Evolutionary conservation across 2,329 filamentous ascomycete species (phyloP), one percentile per base, ranked within the genome.

Genomic region (Verticillium klebahnii): DNA sequence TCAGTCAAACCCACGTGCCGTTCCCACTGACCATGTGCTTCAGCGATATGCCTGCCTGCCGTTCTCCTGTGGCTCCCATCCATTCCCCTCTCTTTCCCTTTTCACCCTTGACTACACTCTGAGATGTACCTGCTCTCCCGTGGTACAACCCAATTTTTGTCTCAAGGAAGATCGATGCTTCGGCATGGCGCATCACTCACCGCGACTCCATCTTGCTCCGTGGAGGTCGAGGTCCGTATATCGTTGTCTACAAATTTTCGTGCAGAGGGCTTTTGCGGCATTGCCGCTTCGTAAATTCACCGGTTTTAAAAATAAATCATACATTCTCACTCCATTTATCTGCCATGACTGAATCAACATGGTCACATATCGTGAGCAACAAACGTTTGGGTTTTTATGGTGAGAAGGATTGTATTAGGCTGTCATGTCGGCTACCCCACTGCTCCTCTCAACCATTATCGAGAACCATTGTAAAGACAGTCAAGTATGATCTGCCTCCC

Each of bases 61-160:
- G 12, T 40, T 5, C 37, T 12, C 6, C 17, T n/a, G 15, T 52
- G n/a, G 45, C n/a, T 14, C 34, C 34, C 34, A 36, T 36, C 4
- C 45, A 23, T 25, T n/a, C 19, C 19, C 25, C 8, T 19, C 45
- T 8, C 19, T 14, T 11, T 4, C 45, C 19, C 45, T 25, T 8
- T 23, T 6, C 55, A 61, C 60, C 61, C 58, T 62, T 58, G 58
- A 59, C 61, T 60, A 54, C 61, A 60, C 61, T 60, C 61, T 60
- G 61, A 57, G 52, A 57, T 60, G 15, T 54, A 39, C 58, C 61
- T 56, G 54, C 58, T 57, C 45, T 40, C 39, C 54, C 58, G 56
- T 62, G 61, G 61, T 52, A n/a, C 56, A 36, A 50, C 36, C 56
- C 61, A 59, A 62, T 62, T 62, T 62, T 60, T 56, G 58, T 54